Percentiles rank a stretch among this genome's conserved stretches.
Conservation (phyloP, 2,329 filamentous ascomycete genomes). For the Whalleya microplaca region DNA sequence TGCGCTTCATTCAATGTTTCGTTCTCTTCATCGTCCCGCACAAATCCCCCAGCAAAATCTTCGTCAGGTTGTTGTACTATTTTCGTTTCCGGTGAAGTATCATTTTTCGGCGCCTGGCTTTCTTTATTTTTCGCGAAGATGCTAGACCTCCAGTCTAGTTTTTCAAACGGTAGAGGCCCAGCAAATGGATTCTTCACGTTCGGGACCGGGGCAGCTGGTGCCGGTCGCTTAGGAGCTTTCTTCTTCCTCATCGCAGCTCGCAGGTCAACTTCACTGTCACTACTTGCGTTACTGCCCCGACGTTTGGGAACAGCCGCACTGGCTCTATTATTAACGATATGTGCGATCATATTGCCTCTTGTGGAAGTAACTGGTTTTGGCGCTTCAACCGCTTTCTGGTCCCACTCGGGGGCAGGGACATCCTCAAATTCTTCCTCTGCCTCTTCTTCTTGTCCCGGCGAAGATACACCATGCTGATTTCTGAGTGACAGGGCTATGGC, state of each 20-base stretch:
- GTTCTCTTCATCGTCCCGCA: constrained; percentile 33
- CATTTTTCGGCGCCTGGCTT: constrained; percentile 27
- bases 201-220: constrained; percentile 40
- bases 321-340: constrained; percentile 74
- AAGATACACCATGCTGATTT: constrained; percentile 53
- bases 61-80: constrained; percentile 19
- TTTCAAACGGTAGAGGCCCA: constrained; percentile 90
- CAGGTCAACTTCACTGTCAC: constrained; percentile 81
- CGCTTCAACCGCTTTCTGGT: constrained; percentile 55
- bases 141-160: constrained; percentile 70
- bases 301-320: constrained; percentile 60
- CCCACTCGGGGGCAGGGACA: constrained; percentile 57
- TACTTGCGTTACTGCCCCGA: constrained; percentile 56
- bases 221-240: constrained; percentile 45
- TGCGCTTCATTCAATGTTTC: constrained; percentile 69
- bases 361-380: constrained; percentile 55
- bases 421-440: constrained; percentile 53
- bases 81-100: constrained; percentile 12
- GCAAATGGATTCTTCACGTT: constrained; percentile 68
- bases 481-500: constrained; percentile 87
- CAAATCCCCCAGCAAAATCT: constrained; percentile 43
- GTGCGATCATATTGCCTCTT: constrained; percentile 67
- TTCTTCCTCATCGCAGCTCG: constrained; percentile 71
- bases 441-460: constrained; percentile 33
- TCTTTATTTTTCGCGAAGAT: constrained; percentile 53